phyloP scores from a whole-genome alignment of 345 rosid species.

The Lepidium didymum region DNA sequence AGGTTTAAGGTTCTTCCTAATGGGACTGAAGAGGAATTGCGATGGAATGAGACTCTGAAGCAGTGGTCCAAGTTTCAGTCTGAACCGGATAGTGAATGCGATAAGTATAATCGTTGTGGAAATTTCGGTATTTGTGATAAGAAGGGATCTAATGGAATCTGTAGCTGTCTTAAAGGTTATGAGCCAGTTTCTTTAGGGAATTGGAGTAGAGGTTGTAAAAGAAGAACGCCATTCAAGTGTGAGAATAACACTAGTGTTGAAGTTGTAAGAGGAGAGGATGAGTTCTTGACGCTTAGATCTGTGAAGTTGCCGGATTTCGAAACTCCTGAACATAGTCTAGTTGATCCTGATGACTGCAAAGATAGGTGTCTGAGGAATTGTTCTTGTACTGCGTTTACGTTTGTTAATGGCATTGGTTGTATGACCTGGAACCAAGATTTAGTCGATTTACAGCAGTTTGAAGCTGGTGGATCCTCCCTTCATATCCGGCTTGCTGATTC shows the following conservation, averaged over 20 bases:
- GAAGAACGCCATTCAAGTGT: conserved; percentile 37
- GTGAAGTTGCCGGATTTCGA: conserved; percentile 48
- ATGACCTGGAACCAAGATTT: conserved; percentile 41
- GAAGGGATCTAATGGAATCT: conserved; percentile 20
- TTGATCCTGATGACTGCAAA: conserved; percentile 30
- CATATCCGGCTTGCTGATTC: conserved; percentile 35
- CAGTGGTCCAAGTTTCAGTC: conserved; percentile 39
- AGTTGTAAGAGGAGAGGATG: conserved; percentile 26
- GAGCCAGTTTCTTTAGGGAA: conserved; percentile 21
- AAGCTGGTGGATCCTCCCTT: conserved; percentile 28
- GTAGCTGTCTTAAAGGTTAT: conserved; percentile 59
- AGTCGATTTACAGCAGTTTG: conserved; percentile 31
- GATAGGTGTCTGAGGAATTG: conserved; percentile 37
- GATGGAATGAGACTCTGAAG: conserved; percentile 38
- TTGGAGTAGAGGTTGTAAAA: conserved; percentile 54
- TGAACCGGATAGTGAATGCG: conserved; percentile 56
- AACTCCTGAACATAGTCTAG: conserved; percentile 12
- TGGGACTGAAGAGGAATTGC: conserved; percentile 49
- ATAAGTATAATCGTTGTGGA: conserved; percentile 65
- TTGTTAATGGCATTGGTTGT: conserved; percentile 38
- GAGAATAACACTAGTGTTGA: conserved; percentile 26
- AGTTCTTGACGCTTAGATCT: conserved; percentile 26
- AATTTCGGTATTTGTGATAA: conserved; percentile 48
- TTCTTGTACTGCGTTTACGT: conserved; percentile 44
- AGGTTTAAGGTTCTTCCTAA: conserved; percentile 43